A percentile compares a stretch with the other conserved stretches of the same genome.
phyloP scores from a whole-genome alignment of 2,329 filamentous ascomycete species.

The Arthrocladium fulminans region DNA sequence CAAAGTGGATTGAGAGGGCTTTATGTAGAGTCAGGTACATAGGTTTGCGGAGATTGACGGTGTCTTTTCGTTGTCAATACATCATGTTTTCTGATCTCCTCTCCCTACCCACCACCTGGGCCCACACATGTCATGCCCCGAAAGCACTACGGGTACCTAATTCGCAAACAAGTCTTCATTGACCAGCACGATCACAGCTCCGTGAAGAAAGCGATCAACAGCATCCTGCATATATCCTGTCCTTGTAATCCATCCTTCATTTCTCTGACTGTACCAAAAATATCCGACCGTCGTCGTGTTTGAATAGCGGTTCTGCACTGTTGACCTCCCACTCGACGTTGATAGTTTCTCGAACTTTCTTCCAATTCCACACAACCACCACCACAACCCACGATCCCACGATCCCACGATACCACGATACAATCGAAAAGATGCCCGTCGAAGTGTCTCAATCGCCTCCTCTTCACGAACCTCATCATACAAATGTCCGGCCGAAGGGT shows the following conservation, averaged over 20 bases:
- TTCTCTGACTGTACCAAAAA: slow-evolving; percentile 1
- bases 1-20: too few species aligned
- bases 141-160: not conserved
- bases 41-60: not conserved
- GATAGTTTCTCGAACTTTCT: too few species aligned
- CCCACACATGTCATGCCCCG: slow-evolving; percentile 1
- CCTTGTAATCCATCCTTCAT: not conserved
- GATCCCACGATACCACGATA: not conserved
- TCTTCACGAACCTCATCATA: slow-evolving; percentile 26
- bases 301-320: too few species aligned
- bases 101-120: slow-evolving; percentile 1
- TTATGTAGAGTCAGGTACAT: too few species aligned
- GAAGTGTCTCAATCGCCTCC: slow-evolving; percentile 19
- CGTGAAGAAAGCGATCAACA: not conserved
- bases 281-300: too few species aligned
- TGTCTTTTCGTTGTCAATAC: not conserved
- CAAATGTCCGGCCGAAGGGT: slow-evolving; percentile 36
- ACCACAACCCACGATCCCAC: not conserved
- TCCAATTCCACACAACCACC: not conserved
- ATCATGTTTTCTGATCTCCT: not conserved
- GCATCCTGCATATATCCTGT: not conserved
- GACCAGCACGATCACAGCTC: not conserved
- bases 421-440: slow-evolving; percentile 17
- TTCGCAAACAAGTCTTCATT: not conserved
- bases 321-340: too few species aligned